Evolutionary conservation across 192 early-diverging fungal species (phyloP).

Genomic region (Backusella macrospora): DNA sequence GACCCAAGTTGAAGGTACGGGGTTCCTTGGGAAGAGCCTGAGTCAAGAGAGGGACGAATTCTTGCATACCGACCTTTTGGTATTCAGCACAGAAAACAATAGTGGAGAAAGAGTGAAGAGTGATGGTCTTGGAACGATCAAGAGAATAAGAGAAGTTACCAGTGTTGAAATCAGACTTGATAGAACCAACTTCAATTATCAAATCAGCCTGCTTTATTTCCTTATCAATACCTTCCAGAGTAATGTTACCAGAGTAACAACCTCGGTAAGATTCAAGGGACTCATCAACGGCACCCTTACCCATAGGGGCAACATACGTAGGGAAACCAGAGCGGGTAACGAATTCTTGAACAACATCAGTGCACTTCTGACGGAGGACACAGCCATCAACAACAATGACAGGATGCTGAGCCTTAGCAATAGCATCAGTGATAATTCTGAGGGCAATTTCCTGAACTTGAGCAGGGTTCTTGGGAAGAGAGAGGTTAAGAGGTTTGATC

Average conservation of each 20-base stretch:
- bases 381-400: slow-evolving; percentile 52
- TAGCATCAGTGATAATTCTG: slow-evolving; percentile 32
- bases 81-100: slow-evolving; percentile 41
- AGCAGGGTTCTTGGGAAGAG: slow-evolving; percentile 30
- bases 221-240: slow-evolving; percentile 33
- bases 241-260: slow-evolving; percentile 43
- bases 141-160: slow-evolving; percentile 50
- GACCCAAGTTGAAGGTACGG: not conserved
- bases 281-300: slow-evolving; percentile 46
- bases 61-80: slow-evolving; percentile 43
- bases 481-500: slow-evolving; percentile 29
- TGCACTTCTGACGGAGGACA: slow-evolving; percentile 29
- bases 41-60: slow-evolving; percentile 32
- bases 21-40: slow-evolving; percentile 2
- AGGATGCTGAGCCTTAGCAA: slow-evolving; percentile 41
- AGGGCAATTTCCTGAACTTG: slow-evolving; percentile 35
- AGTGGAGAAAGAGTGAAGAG: slow-evolving; percentile 44
- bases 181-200: slow-evolving; percentile 44
- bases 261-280: slow-evolving; percentile 39
- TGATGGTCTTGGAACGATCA: slow-evolving; percentile 38
- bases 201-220: slow-evolving; percentile 45
- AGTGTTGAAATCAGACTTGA: slow-evolving; percentile 55
- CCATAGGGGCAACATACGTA: slow-evolving; percentile 51
- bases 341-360: slow-evolving; percentile 32
- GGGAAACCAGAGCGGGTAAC: slow-evolving; percentile 41